Base-by-base conservation (phyloP, 306 rosid species). In the Betula pendula region DNA sequence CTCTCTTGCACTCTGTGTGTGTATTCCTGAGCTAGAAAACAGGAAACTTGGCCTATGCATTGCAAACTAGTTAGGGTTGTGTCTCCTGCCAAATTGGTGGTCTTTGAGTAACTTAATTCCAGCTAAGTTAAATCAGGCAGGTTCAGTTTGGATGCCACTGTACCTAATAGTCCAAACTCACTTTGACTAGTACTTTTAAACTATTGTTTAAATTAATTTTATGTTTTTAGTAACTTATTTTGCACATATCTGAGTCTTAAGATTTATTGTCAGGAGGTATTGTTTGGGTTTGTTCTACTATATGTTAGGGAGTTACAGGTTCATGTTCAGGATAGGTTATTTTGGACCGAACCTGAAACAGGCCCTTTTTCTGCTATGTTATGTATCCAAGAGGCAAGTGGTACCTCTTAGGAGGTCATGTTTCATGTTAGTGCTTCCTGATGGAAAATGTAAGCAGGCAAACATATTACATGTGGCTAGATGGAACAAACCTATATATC, bases 1-100 rank as follows among this genome's bases (percentile, higher is more conserved):
- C 80, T 75, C 81, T 53, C 75, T 24, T 82, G 78, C 81, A 76
- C 77, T 62, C 68, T 17, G 45, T 8, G 40, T 5, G 8, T 60
- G 68, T 15, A 15, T 60, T 14, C 29, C 33, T 56, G 31, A 24
- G 29, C 33, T 56, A 20, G 63, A 56, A 56, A 20, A 24, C 6
- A 8, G 63, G 11, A 56, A 56, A 56, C 33, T 56, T 56, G 31
- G 63, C 33, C 4, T 9, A 55, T 4, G n/a, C 16, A 14, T 8
- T 11, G 16, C n/a, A 59, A 50, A 22, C 7, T 22, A 56, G 31
- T 56, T 56, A 15, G 63, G 63, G 33, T 56, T 56, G 16, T 56
- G 16, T 56, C 8, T 20, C 24, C 58, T 59, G n/a, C 38, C 67
- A 59, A 59, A 65, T 11, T 2, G 25, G 29, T 10, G 2, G 27